Percentiles rank a stretch among this genome's conserved stretches.
phyloP scores from a whole-genome alignment of 2,329 filamentous ascomycete genomes.

The Acephala macrosclerotiorum region DNA sequence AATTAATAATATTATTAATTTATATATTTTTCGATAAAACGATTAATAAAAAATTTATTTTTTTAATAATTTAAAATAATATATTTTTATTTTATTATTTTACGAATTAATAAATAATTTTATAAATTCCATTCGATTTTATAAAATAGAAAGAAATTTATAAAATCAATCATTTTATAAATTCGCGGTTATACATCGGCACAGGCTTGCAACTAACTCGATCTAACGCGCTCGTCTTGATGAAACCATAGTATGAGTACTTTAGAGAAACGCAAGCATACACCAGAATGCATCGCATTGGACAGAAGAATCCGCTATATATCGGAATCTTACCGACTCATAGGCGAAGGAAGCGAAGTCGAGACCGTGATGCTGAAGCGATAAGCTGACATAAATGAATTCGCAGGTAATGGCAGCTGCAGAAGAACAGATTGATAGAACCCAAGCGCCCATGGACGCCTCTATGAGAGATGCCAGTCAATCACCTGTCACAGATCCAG shows the following conservation, averaged over 20 bases:
- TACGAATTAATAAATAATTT: no score
- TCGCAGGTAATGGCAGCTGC: constrained; percentile 16
- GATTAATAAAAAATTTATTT: no score
- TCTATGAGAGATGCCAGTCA: no score
- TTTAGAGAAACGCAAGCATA: constrained; percentile 28
- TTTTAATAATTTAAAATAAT: no score
- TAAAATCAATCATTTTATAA: no score
- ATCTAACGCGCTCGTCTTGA: constrained; percentile 28
- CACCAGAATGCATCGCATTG: constrained; percentile 30
- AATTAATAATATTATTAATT: no score
- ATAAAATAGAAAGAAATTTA: constrained; percentile 22
- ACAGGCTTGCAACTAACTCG: constrained; percentile 30
- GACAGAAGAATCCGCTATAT: constrained; percentile 25
- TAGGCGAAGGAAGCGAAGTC: constrained; percentile 19
- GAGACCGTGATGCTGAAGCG: constrained; percentile 27
- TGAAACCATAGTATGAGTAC: constrained; percentile 32
- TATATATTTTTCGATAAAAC: no score
- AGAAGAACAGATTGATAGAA: no score
- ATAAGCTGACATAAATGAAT: constrained; percentile 19
- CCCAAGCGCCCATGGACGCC: no score
- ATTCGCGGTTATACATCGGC: constrained; percentile 31
- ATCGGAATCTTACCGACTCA: constrained; percentile 26
- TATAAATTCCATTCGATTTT: constrained; percentile 9
- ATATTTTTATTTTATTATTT: no score
- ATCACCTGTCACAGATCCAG: no score